Base-by-base conservation (phyloP, 1,284 basidiomycete genomes). In the Chalciporus sp. region DNA sequence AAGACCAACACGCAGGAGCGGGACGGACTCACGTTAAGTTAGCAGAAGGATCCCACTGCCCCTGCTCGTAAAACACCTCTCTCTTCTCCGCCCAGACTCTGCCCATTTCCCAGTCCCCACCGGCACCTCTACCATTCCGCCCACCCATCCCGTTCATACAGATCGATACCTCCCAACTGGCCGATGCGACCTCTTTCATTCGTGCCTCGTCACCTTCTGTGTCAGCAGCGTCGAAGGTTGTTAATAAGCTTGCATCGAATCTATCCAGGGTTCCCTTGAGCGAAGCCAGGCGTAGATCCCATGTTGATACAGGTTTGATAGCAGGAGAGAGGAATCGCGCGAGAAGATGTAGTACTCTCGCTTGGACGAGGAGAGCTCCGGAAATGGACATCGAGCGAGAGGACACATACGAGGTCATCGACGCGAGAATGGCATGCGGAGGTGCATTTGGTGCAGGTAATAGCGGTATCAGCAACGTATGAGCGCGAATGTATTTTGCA, bases 61-160 rank as follows among this genome's bases (percentile, higher is more conserved):
- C 84, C 54, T 85, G 83, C 31, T 93, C 88, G 69, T 95, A 97
- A 65, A 98, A 94, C n/a, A 97, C 85, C 67, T 95, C 93, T 28
- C 90, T 76, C 74, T 96, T 96, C 72, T 98, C 95, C 2, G 92
- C 86, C 91, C 95, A 98, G 17, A 94, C 87, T 51, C 90, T 84
- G 1, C 91, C 92, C 76, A 94, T 85, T 68, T 95, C 94, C 93
- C 93, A 95, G 57, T 92, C 90, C n/a, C 75, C 65, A 9, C 61
- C 58, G 2, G 50, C 48, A 1, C 65, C 65, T 56, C 71, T 76
- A n/a, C 47, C 26, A 2, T 56, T 62, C 17, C 62, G 61, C 52
- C 71, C 75, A 62, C 79, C 79, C n/a, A 67, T 49, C 3, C 19
- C 55, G 14, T 49, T 56, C 51, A 57, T 52, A 37, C 65, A 65